A percentile compares a stretch with the other conserved stretches of the same genome.
phyloP scores from a whole-genome alignment of 352 stramenopile species.

The Albugo candida region DNA sequence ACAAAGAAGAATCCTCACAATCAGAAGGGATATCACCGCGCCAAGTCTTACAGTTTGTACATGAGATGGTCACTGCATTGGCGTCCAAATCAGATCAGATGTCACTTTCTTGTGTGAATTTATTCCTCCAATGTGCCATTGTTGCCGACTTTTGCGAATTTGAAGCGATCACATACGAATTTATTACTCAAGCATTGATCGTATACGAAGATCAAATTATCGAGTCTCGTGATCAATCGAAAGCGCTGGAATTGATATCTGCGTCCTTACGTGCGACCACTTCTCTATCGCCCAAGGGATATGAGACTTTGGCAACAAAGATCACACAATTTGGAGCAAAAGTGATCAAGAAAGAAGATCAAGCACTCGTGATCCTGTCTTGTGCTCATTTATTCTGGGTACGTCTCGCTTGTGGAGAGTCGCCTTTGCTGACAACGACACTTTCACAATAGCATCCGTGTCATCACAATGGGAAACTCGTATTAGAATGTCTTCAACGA shows the following conservation, averaged over 20 bases:
- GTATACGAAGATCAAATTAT: constrained; percentile 94
- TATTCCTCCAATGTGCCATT: constrained; percentile 89
- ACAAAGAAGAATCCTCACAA: background rate
- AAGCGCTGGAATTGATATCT: constrained; percentile 81
- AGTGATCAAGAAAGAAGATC: constrained; percentile 92
- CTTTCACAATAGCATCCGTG: constrained; percentile 20
- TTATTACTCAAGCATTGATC: constrained; percentile 89
- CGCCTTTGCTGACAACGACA: background rate
- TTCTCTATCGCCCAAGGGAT: constrained; percentile 76
- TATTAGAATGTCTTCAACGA: constrained; percentile 93
- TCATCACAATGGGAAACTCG: constrained; percentile 84
- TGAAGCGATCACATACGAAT: constrained; percentile 91
- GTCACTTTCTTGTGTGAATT: constrained; percentile 65
- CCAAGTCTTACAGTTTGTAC: constrained; percentile 94
- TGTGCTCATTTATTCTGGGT: constrained; percentile 94
- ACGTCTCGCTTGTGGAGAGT: constrained; percentile 7
- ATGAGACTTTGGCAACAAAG: constrained; percentile 93
- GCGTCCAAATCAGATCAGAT: constrained; percentile 58
- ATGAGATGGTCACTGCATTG: constrained; percentile 91
- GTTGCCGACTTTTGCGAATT: constrained; percentile 70
- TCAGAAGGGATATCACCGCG: constrained; percentile 38
- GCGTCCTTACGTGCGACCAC: constrained; percentile 61
- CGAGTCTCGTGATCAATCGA: constrained; percentile 79
- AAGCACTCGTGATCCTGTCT: constrained; percentile 87
- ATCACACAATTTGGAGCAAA: constrained; percentile 91